Evolutionary conservation across 805 yeast genomes (phyloP), one percentile per base, ranked within the genome.

Genomic region (Saccharomycopsis capsularis): DNA sequence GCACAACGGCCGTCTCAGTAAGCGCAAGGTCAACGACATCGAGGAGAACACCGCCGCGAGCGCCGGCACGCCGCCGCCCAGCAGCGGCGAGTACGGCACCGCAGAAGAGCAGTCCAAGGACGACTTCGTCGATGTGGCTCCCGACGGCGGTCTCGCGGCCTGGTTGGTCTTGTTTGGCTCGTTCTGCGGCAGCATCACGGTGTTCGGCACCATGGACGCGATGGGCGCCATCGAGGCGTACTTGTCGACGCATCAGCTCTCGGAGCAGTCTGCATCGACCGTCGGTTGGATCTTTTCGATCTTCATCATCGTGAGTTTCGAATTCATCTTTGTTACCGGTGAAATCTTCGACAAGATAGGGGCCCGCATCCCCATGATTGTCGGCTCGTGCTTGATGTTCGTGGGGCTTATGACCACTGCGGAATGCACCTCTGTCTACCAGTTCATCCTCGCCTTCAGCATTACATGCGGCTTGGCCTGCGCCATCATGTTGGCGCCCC

Each of bases 201-300:
- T 69, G 39, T 73, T 79, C 50, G 88, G 89, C 1, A 55, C 78
- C 34, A 61, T 77, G 51, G 81, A 81, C 57, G 63, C 81, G 2
- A 66, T 74, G 36, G 87, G 88, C 55, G 82, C 79, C 3, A 69
- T 82, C 36, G 81, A 82, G 61, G 71, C 82, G 0, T 78, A 80
- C 55, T 68, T 82, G 7, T 69, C 78, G 6, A 65, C 63, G 11
- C 74, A 81, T 60, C 86, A 81, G 60, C 62, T 82, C 52, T 64
- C 65, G 1, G 56, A 69, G 40, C 63, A 66, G 4, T 60, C 70
- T 3, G 66, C 76, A 1, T 70, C 82, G 2, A 63, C 75, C 1
- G 68, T 79, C 3, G 74, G 84, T 3, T 79, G 87, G 86, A 73
- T 82, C 27, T 82, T 82, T 55, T 79, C 87, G 1, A 61, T 81